Base-by-base conservation (phyloP, 805 yeast species). In the Torulaspora gathmanii region DNA sequence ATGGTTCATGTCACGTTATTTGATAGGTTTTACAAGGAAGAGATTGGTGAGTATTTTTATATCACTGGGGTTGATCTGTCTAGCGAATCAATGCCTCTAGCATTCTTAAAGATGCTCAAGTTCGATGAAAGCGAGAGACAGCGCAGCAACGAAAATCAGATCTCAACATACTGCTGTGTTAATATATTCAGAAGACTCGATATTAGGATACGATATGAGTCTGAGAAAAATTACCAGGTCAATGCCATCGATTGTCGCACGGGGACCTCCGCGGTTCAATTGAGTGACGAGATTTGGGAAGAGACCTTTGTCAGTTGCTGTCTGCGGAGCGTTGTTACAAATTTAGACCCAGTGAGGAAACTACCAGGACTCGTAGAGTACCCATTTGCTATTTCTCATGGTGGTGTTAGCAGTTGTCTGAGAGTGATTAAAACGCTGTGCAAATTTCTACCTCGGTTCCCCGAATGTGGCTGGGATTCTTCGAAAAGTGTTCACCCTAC, bases 161-260 rank as follows among this genome's bases (percentile, higher is more conserved):
- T 62, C 17, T 61, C 65, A 17, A 80, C 87, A 0, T 80, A 73
- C 52, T 83, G 88, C 62, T 65, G 81, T 12, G 87, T 80, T 68
- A 90, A 93, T 63, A 73, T 83, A 15, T 86, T 93, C 57, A 70
- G 80, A 30, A 75, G 74, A 44, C 75, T 83, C 4, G 99, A 91
- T 62, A 68, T 90, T 31, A 72, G 96, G 16, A 79, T 88, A 54
- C 62, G 80, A 57, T 74, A 78, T 9, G 64, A 64, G 13, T 44
- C 66, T 0, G 63, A 67, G 4, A 61, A 59, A 3, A 46, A 57
- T 50, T 71, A 42, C 40, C 70, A 57, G 52, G 38, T 65, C 2
- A 61, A 50, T 13, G 60, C 58, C 10, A 30, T 55, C 7, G 55
- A 68, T 17, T 67, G 70, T 28, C 50, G 67, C n/a, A 37, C 35